Conservation (phyloP, 1,139 yeast genomes). For the Kodamaea sp. region DNA sequence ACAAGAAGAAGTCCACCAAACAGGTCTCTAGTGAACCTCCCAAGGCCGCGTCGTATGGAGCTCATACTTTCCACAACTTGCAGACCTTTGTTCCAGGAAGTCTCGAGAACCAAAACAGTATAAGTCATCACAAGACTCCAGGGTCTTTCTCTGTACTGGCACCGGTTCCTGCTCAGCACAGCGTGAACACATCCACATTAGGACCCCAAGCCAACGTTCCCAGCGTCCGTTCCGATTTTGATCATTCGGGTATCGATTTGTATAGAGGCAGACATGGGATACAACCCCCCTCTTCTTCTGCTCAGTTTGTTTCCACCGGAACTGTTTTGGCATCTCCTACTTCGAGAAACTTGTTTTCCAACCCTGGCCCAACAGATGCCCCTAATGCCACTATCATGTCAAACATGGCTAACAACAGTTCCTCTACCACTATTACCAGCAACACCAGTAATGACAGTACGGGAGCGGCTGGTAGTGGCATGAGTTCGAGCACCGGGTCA, state of each 20-base stretch:
- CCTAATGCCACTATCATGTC: constrained; percentile 1
- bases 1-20: constrained; percentile 9
- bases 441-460: constrained; percentile 1
- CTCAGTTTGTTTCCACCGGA: background rate
- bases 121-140: too few relatives aligned
- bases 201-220: too few relatives aligned
- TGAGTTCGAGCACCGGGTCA: background rate
- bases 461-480: background rate
- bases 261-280: constrained; percentile 1
- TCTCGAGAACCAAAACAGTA: too few relatives aligned
- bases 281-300: background rate
- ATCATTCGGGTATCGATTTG: too few relatives aligned
- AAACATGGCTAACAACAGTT: constrained; percentile 4
- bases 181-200: too few relatives aligned
- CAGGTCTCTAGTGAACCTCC: too few relatives aligned
- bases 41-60: background rate
- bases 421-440: constrained; percentile 7
- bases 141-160: too few relatives aligned
- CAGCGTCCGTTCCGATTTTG: too few relatives aligned
- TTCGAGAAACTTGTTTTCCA: background rate
- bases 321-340: background rate
- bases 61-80: background rate
- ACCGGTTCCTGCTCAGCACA: too few relatives aligned
- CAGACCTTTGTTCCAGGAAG: constrained; percentile 3
- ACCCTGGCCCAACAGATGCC: too few relatives aligned